A percentile compares a stretch with the other conserved stretches of the same genome.
Conservation (phyloP, 2,329 filamentous ascomycete genomes). For the Cladosporium velox region DNA sequence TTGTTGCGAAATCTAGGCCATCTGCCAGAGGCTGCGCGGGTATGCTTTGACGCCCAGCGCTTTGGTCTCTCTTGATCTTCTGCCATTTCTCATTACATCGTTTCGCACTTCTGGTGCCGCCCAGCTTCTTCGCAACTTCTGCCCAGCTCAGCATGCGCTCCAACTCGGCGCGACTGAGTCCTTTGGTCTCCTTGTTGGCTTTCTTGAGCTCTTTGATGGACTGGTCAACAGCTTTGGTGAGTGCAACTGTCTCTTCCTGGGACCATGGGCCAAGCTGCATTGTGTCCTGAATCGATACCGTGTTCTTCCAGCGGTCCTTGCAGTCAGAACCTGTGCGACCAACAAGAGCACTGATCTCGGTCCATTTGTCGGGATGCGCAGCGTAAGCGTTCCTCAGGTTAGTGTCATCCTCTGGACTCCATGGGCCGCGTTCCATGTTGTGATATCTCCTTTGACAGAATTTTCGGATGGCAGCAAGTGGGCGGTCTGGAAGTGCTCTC, state of each 20-base stretch:
- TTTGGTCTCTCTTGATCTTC: conserved; percentile 39
- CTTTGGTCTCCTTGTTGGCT: conserved; percentile 35
- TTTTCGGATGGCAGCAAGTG: conserved; percentile 38
- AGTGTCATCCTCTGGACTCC: conserved; percentile 62
- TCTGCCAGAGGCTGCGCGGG: background rate
- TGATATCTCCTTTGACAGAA: conserved; percentile 64
- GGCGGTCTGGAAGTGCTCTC: conserved; percentile 38
- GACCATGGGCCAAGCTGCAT: conserved; percentile 60
- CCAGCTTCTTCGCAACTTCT: conserved; percentile 64
- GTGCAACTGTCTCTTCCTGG: conserved; percentile 55
- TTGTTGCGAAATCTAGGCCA: background rate
- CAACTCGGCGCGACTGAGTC: conserved; percentile 45
- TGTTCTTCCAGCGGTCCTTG: conserved; percentile 70
- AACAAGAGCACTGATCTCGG: conserved; percentile 60
- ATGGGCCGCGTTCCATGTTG: conserved; percentile 61
- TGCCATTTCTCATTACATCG: conserved; percentile 72
- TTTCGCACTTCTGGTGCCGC: conserved; percentile 60
- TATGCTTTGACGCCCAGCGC: background rate
- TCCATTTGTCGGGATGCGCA: conserved; percentile 60
- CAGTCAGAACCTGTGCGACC: conserved; percentile 67
- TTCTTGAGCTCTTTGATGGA: conserved; percentile 54
- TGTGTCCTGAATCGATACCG: conserved; percentile 60
- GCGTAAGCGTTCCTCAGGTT: conserved; percentile 53
- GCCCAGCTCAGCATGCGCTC: conserved; percentile 66
- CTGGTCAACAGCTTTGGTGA: conserved; percentile 53